These are phyloP conservation scores for Saksenaea vasiformis DNA, from an alignment of 371 early-diverging fungal genomes.

Conservation along the genomic window DNA sequence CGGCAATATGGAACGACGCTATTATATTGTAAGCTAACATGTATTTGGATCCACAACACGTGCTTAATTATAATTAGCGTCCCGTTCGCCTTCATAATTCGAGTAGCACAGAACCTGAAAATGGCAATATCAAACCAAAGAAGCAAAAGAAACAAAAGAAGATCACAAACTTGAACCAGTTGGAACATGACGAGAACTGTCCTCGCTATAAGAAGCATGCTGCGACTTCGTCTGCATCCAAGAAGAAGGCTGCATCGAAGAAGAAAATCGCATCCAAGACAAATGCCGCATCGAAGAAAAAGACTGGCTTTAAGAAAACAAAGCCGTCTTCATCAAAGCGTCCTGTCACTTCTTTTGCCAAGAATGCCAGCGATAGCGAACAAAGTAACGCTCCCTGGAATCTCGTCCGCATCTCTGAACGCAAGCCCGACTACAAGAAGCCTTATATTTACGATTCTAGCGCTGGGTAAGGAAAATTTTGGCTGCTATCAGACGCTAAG, in stretches of 20 bases:
- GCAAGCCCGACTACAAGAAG: constrained; percentile 6
- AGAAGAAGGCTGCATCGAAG: neutral
- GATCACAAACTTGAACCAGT: constrained; percentile 9
- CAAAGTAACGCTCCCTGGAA: constrained; percentile 44
- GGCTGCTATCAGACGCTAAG: neutral
- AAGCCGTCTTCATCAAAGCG: constrained; percentile 3
- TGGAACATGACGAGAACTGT: constrained; percentile 20
- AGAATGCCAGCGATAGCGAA: constrained; percentile 7
- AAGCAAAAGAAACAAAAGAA: constrained; percentile 3
- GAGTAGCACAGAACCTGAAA: constrained; percentile 7
- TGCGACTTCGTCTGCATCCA: neutral
- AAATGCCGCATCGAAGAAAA: neutral
- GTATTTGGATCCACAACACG: neutral
- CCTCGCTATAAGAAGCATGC: constrained; percentile 7
- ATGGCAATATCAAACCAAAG: constrained; percentile 6
- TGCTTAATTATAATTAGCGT: constrained; percentile 4
- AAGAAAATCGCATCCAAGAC: constrained; percentile 8
- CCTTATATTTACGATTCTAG: constrained; percentile 35
- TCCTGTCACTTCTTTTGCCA: neutral
- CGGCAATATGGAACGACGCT: constrained; percentile 21
- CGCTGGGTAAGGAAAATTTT: constrained; percentile 24
- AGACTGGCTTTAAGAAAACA: constrained; percentile 4
- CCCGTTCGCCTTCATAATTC: constrained; percentile 1
- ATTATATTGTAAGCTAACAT: constrained; percentile 19
- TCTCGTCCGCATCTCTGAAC: constrained; percentile 42